A percentile compares a stretch with the other conserved stretches of the same genome.
phyloP scores from a whole-genome alignment of 805 yeast species.

The Cyberlindnera suaveolens region DNA sequence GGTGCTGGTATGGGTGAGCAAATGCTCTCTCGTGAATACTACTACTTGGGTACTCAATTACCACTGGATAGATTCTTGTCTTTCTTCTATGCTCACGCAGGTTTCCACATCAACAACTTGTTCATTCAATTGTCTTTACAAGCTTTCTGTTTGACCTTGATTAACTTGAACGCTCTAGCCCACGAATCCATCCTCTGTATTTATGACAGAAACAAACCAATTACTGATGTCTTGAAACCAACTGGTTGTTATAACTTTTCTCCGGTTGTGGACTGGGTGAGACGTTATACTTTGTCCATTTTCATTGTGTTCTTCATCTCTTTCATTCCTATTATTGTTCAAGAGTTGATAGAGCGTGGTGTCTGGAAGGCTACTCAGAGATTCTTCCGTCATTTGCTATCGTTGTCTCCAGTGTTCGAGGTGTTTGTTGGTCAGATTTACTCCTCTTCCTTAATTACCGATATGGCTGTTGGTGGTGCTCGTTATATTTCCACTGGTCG shows the following conservation, averaged over 20 bases:
- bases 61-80: conserved; percentile 78
- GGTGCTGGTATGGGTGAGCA: conserved; percentile 95
- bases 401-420: conserved; percentile 76
- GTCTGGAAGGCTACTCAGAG: conserved; percentile 68
- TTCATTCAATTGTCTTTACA: conserved; percentile 74
- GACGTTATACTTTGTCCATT: conserved; percentile 75
- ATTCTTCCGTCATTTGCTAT: conserved; percentile 59
- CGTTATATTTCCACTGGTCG: conserved; percentile 83
- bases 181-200: conserved; percentile 66
- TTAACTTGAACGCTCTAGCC: conserved; percentile 67
- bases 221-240: conserved; percentile 61
- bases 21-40: conserved; percentile 78
- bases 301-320: conserved; percentile 79
- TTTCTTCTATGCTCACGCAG: conserved; percentile 82
- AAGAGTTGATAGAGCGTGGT: conserved; percentile 80
- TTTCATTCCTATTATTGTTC: conserved; percentile 70
- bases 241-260: conserved; percentile 66
- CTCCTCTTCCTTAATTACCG: conserved; percentile 63
- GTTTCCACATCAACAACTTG: conserved; percentile 77
- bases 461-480: conserved; percentile 80
- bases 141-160: conserved; percentile 61
- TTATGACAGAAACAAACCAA: conserved; percentile 58
- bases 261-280: conserved; percentile 76
- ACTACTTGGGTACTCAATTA: conserved; percentile 72
- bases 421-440: conserved; percentile 78